These are phyloP conservation scores for Amanita jacksonii DNA, from an alignment of 768 basidiomycete genomes.

Conservation along the genomic window DNA sequence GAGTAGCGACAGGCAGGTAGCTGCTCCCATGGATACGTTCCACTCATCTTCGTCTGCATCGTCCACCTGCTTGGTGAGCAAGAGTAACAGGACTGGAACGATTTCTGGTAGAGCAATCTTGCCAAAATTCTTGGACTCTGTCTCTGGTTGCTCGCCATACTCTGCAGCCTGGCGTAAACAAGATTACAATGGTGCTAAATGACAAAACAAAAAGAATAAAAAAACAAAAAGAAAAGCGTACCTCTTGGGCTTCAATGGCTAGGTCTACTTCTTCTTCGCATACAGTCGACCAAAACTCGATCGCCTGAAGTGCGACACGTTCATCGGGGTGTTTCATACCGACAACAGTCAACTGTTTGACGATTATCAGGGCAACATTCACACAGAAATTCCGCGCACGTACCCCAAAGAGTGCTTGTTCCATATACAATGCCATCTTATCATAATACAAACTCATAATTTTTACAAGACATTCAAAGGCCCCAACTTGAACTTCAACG, in stretches of 20 bases:
- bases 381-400: constrained; percentile 21
- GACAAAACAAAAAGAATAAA: too few species aligned
- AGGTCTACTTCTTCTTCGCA: constrained; percentile 96
- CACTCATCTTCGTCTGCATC: constrained; percentile 98
- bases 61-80: constrained; percentile 90
- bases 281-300: constrained; percentile 99
- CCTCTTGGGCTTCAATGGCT: constrained; percentile 86
- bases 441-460: constrained; percentile 99
- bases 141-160: constrained; percentile 79
- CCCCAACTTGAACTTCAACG: constrained; percentile 83
- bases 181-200: not conserved
- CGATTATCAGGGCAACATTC: constrained; percentile 11
- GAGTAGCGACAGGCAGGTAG: constrained; percentile 80
- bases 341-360: constrained; percentile 82
- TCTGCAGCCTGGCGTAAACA: constrained; percentile 58
- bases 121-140: constrained; percentile 85
- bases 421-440: constrained; percentile 99
- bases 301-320: constrained; percentile 87
- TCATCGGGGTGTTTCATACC: constrained; percentile 96
- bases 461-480: constrained; percentile 90
- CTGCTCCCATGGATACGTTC: constrained; percentile 97
- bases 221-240: constrained; percentile 27
- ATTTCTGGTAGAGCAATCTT: constrained; percentile 94
- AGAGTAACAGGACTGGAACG: constrained; percentile 79
- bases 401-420: constrained; percentile 95